Percentiles rank a stretch among this genome's conserved stretches.
These are phyloP conservation scores for Amaranthus cruentus DNA, from an alignment of 148 eudicot species.

Conservation along the genomic window DNA sequence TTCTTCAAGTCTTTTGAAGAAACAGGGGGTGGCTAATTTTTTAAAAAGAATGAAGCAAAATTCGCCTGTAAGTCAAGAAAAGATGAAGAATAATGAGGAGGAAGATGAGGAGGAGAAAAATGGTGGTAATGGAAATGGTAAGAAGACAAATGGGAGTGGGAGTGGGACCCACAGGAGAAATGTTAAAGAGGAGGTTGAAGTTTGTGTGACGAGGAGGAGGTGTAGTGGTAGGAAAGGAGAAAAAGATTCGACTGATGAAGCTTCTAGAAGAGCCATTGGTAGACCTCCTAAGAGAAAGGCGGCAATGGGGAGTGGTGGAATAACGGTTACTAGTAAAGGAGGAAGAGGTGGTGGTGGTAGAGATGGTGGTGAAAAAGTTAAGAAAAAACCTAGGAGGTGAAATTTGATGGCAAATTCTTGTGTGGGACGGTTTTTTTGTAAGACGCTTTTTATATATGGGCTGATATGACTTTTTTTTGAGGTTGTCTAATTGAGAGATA, in stretches of 20 bases:
- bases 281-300: constrained; percentile 31
- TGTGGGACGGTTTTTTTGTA: too few relatives aligned
- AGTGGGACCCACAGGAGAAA: constrained; percentile 17
- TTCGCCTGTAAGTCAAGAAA: constrained; percentile 33
- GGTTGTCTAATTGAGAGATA: too few relatives aligned
- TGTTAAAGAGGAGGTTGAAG: constrained; percentile 9
- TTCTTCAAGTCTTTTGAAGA: constrained; percentile 16
- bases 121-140: constrained; percentile 3
- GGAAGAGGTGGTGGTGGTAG: not conserved
- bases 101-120: constrained; percentile 11
- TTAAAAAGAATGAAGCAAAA: constrained; percentile 36
- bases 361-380: too few relatives aligned
- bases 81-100: constrained; percentile 7
- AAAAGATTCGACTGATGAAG: constrained; percentile 4
- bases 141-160: constrained; percentile 4
- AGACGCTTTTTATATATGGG: too few relatives aligned
- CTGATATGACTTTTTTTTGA: too few relatives aligned
- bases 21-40: constrained; percentile 36
- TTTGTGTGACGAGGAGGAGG: constrained; percentile 20
- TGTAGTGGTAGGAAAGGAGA: constrained; percentile 23
- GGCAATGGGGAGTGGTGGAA: constrained; percentile 17
- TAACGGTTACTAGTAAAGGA: constrained; percentile 25
- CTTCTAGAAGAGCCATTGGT: constrained; percentile 18
- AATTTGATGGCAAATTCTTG: too few relatives aligned
- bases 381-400: too few relatives aligned